These are phyloP conservation scores for Conringia planisiliqua DNA, from an alignment of 345 rosid species.

Conservation along the genomic window DNA sequence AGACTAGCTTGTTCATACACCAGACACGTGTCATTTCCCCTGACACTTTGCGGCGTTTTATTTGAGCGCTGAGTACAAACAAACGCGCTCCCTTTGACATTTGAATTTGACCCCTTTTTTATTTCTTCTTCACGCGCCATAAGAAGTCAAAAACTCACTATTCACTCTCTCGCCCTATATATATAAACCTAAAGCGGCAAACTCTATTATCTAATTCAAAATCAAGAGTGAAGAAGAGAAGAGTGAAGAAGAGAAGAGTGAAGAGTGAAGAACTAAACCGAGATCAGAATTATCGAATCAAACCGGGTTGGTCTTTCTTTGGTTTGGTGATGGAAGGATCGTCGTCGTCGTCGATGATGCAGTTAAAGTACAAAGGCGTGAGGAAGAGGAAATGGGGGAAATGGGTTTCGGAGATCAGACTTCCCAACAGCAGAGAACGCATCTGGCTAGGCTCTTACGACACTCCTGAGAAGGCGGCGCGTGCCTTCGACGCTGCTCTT, in stretches of 20 bases:
- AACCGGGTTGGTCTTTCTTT: background rate
- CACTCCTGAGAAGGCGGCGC: slow-evolving; percentile 73
- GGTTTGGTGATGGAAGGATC: slow-evolving; percentile 10
- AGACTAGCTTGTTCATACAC: background rate
- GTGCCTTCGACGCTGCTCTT: slow-evolving; percentile 81
- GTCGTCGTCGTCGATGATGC: slow-evolving; percentile 22
- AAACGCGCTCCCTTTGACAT: slow-evolving; percentile 14
- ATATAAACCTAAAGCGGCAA: background rate
- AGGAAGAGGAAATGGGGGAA: slow-evolving; percentile 92
- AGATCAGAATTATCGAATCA: background rate
- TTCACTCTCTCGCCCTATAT: background rate
- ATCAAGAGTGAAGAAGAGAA: background rate
- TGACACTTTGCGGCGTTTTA: slow-evolving; percentile 18
- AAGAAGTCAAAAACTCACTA: slow-evolving; percentile 28
- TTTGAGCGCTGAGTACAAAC: background rate
- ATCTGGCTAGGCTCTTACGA: slow-evolving; percentile 88
- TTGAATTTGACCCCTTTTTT: background rate
- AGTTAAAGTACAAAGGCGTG: slow-evolving; percentile 72
- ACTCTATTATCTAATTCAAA: background rate
- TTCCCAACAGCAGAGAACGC: slow-evolving; percentile 82
- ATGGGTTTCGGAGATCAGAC: slow-evolving; percentile 88
- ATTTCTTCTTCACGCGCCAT: slow-evolving; percentile 11
- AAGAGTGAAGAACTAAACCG: background rate
- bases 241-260: background rate
- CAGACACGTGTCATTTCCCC: slow-evolving; percentile 17